These are phyloP conservation scores for Melampsora larici-populina DNA, from an alignment of 1,284 basidiomycete species.

Conservation along the genomic window DNA sequence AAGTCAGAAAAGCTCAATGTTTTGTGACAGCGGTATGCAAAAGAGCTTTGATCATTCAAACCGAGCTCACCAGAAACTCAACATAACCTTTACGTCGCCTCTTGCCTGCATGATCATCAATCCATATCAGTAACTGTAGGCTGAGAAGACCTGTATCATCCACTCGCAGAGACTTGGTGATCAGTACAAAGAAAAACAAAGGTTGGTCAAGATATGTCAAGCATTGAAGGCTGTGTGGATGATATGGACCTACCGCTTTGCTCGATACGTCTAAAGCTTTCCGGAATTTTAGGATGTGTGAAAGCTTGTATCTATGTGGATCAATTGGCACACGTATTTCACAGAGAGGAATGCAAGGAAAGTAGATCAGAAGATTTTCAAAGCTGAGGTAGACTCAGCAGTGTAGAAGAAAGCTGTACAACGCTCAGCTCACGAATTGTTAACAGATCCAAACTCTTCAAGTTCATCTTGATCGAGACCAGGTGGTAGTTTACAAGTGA, in stretches of 20 bases:
- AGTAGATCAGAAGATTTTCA: not conserved
- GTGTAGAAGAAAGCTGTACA: not conserved
- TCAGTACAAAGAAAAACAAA: not conserved
- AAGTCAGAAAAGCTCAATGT: too few species aligned
- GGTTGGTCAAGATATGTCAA: not conserved
- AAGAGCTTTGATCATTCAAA: not conserved
- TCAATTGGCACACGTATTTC: not conserved
- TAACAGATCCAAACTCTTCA: conserved; percentile 18
- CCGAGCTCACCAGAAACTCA: conserved; percentile 24
- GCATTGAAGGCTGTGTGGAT: not conserved
- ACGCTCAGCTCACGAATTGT: conserved; percentile 28
- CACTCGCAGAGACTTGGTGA: conserved; percentile 23
- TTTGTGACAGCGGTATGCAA: too few species aligned
- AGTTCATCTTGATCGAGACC: conserved; percentile 34
- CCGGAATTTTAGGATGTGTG: conserved; percentile 32
- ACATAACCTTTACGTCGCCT: conserved; percentile 32
- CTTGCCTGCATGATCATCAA: conserved; percentile 24
- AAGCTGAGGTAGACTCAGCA: not conserved
- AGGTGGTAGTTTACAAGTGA: conserved; percentile 18
- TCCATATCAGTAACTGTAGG: conserved; percentile 27
- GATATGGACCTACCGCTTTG: conserved; percentile 13
- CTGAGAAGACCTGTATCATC: conserved; percentile 36
- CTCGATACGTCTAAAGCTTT: conserved; percentile 40
- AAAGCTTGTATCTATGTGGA: conserved; percentile 27
- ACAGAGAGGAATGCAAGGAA: not conserved